Evolutionary conservation across 176 grass and related monocot species (phyloP).

Genomic region (Urochloa ruziziensis): DNA sequence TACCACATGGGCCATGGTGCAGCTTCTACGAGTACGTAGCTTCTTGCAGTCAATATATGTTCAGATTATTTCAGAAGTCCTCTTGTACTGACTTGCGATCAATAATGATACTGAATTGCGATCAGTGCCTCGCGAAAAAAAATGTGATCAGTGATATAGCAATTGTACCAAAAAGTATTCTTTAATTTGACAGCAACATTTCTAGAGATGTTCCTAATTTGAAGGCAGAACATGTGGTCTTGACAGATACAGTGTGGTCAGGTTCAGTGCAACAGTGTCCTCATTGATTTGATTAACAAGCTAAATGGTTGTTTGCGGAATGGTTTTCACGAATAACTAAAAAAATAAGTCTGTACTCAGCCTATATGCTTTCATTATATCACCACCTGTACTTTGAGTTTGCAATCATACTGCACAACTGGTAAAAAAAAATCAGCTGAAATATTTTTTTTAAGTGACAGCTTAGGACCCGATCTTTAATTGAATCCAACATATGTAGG

Average conservation of each 20-base stretch:
- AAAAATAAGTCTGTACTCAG: not conserved
- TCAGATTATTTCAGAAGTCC: not conserved
- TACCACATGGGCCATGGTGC: not conserved
- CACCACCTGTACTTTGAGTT: not conserved
- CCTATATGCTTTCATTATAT: not conserved
- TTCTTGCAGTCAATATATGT: not conserved
- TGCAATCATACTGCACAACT: not conserved
- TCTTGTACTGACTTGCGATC: not conserved
- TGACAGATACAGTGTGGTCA: not conserved
- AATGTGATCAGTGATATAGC: not conserved
- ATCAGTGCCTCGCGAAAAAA: not conserved
- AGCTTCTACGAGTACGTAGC: not conserved
- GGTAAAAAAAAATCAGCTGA: not conserved
- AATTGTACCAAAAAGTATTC: not conserved
- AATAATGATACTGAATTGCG: not conserved
- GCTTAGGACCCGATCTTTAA: not conserved
- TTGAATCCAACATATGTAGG: not conserved
- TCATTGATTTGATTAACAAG: not conserved
- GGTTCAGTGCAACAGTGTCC: not conserved
- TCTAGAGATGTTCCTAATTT: not conserved
- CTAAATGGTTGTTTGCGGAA: not conserved
- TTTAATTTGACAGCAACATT: constrained; percentile 2
- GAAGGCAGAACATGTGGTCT: not conserved
- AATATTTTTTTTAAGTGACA: not conserved
- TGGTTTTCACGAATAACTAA: not conserved